phyloP scores from a whole-genome alignment of 129 eudicot genomes.

The Saussurea involucrata region DNA sequence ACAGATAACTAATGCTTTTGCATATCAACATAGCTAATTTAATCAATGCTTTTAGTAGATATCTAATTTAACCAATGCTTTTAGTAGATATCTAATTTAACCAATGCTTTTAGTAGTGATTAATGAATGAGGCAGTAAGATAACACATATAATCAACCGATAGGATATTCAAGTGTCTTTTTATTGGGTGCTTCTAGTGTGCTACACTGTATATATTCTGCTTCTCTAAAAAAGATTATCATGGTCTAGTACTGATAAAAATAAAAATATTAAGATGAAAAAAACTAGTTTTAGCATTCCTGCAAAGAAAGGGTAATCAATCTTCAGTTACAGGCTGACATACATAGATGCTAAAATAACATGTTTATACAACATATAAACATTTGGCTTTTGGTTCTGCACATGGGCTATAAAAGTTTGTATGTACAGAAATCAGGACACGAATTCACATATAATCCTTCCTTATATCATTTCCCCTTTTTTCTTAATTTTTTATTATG shows the following conservation, averaged over 20 bases:
- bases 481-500: constrained; percentile 20
- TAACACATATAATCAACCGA: background rate
- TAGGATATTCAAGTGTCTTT: background rate
- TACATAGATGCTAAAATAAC: constrained; percentile 19
- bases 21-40: no score
- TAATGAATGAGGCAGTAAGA: background rate
- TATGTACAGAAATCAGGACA: constrained; percentile 30
- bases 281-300: background rate
- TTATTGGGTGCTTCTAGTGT: background rate
- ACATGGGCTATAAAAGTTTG: constrained; percentile 29
- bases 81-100: no score
- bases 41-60: no score
- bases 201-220: background rate
- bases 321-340: constrained; percentile 24
- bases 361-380: constrained; percentile 35
- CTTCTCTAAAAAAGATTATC: constrained; percentile 1
- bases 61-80: no score
- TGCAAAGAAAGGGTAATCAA: constrained; percentile 2
- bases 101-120: background rate
- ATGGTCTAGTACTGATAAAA: background rate
- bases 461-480: background rate
- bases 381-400: constrained; percentile 29
- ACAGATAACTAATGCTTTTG: no score
- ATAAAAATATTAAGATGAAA: background rate
- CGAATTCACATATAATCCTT: constrained; percentile 25